Percentiles rank a stretch among this genome's conserved stretches.
phyloP scores from a whole-genome alignment of 805 yeast species.

The Yarrowia sp. region DNA sequence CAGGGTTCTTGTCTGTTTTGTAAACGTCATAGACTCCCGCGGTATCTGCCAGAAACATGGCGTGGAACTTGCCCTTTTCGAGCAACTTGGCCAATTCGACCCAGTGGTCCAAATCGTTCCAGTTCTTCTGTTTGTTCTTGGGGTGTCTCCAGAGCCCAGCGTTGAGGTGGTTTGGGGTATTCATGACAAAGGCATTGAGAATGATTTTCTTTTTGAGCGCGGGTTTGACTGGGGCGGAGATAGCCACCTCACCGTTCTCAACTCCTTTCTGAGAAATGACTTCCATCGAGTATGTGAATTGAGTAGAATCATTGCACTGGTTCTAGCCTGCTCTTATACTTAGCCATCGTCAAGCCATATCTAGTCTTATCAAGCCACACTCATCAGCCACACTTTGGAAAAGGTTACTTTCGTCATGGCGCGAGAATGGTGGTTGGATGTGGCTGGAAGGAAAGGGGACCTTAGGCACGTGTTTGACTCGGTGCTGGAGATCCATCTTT shows the following conservation, averaged over 20 bases:
- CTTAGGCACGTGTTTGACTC: no score
- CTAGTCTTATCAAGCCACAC: no score
- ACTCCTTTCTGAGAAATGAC: slow-evolving; percentile 3
- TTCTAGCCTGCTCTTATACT: neutral
- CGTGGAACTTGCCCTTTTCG: slow-evolving; percentile 42
- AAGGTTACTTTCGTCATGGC: no score
- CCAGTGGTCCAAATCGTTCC: slow-evolving; percentile 41
- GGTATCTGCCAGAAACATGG: slow-evolving; percentile 43
- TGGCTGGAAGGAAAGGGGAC: no score
- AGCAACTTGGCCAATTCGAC: slow-evolving; percentile 40
- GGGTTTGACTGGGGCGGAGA: neutral
- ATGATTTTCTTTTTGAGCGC: slow-evolving; percentile 35
- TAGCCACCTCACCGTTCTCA: slow-evolving; percentile 2
- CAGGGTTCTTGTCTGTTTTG: slow-evolving; percentile 37
- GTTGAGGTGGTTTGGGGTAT: slow-evolving; percentile 31
- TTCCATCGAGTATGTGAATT: neutral
- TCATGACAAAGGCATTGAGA: slow-evolving; percentile 44
- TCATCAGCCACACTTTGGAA: no score
- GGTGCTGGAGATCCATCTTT: no score
- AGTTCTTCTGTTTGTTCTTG: slow-evolving; percentile 36
- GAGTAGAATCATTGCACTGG: no score
- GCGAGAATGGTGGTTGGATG: no score
- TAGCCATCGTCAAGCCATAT: no score
- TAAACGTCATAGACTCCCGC: slow-evolving; percentile 44
- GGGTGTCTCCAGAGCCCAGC: slow-evolving; percentile 44